Conservation (phyloP, 2,329 filamentous ascomycete genomes). For the Sarocladium oryzae region DNA sequence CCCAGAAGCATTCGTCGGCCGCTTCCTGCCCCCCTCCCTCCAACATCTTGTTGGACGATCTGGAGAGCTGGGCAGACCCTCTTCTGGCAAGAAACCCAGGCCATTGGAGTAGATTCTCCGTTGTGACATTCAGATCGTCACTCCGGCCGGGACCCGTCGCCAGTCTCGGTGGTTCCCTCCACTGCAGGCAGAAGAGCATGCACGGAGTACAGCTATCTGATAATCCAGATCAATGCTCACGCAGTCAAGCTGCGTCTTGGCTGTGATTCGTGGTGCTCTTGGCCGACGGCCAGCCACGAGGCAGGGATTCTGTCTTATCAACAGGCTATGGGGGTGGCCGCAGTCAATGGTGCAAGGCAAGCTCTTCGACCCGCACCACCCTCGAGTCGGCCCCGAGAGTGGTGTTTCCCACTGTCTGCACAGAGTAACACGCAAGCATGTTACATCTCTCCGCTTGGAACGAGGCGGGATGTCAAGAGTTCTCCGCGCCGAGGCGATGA, state of each 20-base stretch:
- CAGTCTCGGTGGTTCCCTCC: neutral
- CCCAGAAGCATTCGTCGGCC: neutral
- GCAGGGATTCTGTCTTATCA: neutral
- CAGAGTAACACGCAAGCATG: no score
- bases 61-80: neutral
- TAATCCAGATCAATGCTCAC: neutral
- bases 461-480: neutral
- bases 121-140: no score
- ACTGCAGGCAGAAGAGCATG: neutral
- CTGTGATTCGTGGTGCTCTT: neutral
- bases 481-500: neutral
- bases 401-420: neutral
- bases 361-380: conserved; percentile 3
- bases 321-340: no score
- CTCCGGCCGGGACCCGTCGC: neutral
- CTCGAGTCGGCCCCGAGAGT: neutral
- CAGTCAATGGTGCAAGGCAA: no score
- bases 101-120: no score
- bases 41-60: neutral
- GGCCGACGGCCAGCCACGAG: neutral
- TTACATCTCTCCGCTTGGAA: neutral
- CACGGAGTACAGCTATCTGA: no score
- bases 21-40: conserved; percentile 3
- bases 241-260: no score
- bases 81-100: neutral